These are phyloP conservation scores for Termitomyces sp. DNA, from an alignment of 768 basidiomycete genomes.

Conservation along the genomic window DNA sequence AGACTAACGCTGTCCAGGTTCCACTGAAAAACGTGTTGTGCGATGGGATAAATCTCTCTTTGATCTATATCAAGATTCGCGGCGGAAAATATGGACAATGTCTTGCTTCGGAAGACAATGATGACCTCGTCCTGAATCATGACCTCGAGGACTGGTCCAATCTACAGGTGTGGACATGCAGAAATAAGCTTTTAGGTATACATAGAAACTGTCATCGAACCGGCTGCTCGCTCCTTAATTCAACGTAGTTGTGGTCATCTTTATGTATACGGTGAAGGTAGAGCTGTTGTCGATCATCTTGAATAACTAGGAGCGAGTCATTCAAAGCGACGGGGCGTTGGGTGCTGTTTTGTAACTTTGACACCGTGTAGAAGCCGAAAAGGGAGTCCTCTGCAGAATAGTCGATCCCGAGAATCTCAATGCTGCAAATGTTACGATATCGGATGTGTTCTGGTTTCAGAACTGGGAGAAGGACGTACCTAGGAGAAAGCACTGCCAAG, in stretches of 20 bases:
- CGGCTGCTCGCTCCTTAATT: slow-evolving; percentile 29
- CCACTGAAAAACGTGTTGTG: slow-evolving; percentile 48
- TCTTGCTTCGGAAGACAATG: slow-evolving; percentile 36
- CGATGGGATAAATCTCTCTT: slow-evolving; percentile 34
- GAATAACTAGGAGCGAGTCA: slow-evolving; percentile 32
- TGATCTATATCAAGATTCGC: slow-evolving; percentile 18
- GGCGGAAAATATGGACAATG: slow-evolving; percentile 38
- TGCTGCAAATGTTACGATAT: slow-evolving; percentile 19
- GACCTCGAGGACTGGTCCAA: slow-evolving; percentile 33
- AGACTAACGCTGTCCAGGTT: slow-evolving; percentile 47
- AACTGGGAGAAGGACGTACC: slow-evolving; percentile 20
- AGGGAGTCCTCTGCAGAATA: slow-evolving; percentile 27
- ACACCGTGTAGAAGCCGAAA: slow-evolving; percentile 28
- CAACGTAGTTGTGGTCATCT: slow-evolving; percentile 24
- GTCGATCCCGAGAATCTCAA: slow-evolving; percentile 37
- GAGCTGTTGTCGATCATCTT: slow-evolving; percentile 23
- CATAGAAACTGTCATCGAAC: slow-evolving; percentile 8
- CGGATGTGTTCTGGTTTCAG: background rate
- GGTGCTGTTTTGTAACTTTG: slow-evolving; percentile 24
- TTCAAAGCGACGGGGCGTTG: slow-evolving; percentile 26
- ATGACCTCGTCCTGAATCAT: slow-evolving; percentile 37
- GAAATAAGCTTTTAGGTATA: background rate
- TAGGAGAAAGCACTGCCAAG: slow-evolving; percentile 37
- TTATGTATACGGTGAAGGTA: slow-evolving; percentile 24
- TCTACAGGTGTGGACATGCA: slow-evolving; percentile 17